Conservation (phyloP, 148 eudicot genomes). For the Diospyros kaki region DNA sequence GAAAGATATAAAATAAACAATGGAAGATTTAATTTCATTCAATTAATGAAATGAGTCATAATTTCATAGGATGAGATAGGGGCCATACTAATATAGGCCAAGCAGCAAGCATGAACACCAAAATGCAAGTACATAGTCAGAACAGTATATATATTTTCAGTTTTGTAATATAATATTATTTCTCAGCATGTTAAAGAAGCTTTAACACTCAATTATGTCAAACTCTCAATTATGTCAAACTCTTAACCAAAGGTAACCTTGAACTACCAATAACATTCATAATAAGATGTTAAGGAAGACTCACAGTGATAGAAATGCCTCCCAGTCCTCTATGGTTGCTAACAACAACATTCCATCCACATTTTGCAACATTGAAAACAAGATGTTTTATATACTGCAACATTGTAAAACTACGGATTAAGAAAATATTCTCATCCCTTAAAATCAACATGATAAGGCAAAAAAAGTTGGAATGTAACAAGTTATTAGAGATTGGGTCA, state of each 20-base stretch:
- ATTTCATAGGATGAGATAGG: no score
- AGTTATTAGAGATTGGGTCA: no score
- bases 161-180: background rate
- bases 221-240: background rate
- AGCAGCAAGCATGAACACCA: background rate
- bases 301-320: constrained; percentile 84
- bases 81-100: no score
- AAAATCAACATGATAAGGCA: no score
- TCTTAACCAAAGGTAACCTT: background rate
- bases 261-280: background rate
- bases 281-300: constrained; percentile 16
- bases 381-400: constrained; percentile 81
- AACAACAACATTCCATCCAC: constrained; percentile 84
- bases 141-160: background rate
- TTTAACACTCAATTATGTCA: background rate
- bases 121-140: background rate
- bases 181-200: background rate
- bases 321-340: constrained; percentile 95
- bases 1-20: no score
- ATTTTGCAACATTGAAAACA: constrained; percentile 64
- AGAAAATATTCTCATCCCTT: no score
- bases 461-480: no score
- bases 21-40: no score
- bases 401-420: background rate
- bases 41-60: no score